Percentiles rank a stretch among this genome's conserved stretches.
Evolutionary conservation across 2,329 filamentous ascomycete species (phyloP).

Genomic region (Cercospora sp.): DNA sequence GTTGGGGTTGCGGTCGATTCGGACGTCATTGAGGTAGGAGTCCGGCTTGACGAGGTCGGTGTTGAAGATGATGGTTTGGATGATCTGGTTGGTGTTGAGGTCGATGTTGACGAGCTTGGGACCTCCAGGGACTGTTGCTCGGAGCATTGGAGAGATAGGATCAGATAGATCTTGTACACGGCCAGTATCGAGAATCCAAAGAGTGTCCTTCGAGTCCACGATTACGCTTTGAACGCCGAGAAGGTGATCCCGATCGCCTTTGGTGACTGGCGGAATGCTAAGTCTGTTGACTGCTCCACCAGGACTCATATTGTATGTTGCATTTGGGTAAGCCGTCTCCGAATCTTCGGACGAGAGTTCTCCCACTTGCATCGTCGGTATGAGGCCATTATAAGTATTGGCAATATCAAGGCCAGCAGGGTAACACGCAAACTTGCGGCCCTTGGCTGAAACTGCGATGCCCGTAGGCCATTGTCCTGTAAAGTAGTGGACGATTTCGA

Average conservation of each 20-base stretch:
- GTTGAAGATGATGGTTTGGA: conserved; percentile 52
- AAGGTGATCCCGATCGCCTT: conserved; percentile 47
- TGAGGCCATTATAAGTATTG: conserved; percentile 42
- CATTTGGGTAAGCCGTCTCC: conserved; percentile 43
- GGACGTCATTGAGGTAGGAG: conserved; percentile 53
- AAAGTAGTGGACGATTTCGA: conserved; percentile 44
- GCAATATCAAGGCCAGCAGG: conserved; percentile 37
- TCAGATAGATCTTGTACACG: conserved; percentile 40
- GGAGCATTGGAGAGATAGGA: conserved; percentile 40
- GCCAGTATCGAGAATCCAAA: conserved; percentile 55
- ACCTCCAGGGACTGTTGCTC: conserved; percentile 47
- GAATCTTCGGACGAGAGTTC: conserved; percentile 44
- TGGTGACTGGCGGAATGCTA: conserved; percentile 42
- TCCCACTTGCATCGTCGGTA: conserved; percentile 48
- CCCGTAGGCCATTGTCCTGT: conserved; percentile 52
- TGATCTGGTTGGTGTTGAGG: conserved; percentile 44
- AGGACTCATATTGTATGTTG: conserved; percentile 48
- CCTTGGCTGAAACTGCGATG: conserved; percentile 50
- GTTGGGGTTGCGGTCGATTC: conserved; percentile 49
- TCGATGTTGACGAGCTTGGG: conserved; percentile 52
- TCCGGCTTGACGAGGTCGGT: conserved; percentile 46
- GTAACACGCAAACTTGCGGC: conserved; percentile 53
- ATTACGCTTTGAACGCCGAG: conserved; percentile 53
- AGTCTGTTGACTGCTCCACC: conserved; percentile 51
- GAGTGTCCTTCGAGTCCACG: conserved; percentile 48